These are phyloP conservation scores for Citrus inodora DNA, from an alignment of 345 rosid species.

Conservation along the genomic window DNA sequence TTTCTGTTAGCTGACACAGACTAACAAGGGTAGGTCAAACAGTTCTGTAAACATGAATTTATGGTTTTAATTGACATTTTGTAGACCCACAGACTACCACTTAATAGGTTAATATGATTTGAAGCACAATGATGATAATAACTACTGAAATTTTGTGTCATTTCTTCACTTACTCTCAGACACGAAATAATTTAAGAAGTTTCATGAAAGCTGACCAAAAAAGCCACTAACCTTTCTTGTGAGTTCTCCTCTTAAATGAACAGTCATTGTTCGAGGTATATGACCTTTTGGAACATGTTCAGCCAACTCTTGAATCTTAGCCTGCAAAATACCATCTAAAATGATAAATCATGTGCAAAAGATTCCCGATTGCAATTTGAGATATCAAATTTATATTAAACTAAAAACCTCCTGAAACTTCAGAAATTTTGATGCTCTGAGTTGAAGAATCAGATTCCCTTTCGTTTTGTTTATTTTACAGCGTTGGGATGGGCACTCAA, in stretches of 20 bases:
- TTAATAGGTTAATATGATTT: neutral
- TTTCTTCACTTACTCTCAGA: neutral
- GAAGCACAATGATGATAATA: neutral
- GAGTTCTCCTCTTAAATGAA: conserved; percentile 96
- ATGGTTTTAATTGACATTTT: neutral
- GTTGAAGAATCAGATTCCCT: conserved; percentile 94
- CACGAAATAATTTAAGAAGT: neutral
- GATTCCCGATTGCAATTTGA: neutral
- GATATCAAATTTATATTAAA: conserved; percentile 11
- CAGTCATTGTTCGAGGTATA: conserved; percentile 91
- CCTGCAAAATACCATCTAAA: conserved; percentile 45
- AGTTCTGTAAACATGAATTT: neutral
- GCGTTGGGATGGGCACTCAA: conserved; percentile 75
- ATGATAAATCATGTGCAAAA: conserved; percentile 7
- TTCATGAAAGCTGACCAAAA: conserved; percentile 10
- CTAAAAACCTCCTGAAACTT: conserved; percentile 91
- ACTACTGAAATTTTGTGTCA: neutral
- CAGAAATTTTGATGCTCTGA: conserved; percentile 91
- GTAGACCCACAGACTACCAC: neutral
- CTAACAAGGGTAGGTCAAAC: neutral
- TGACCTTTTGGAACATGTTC: conserved; percentile 99
- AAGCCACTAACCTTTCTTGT: conserved; percentile 79
- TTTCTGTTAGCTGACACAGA: neutral
- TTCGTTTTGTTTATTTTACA: conserved; percentile 60
- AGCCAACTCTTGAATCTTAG: conserved; percentile 97